Base-by-base conservation (phyloP, 768 basidiomycete genomes). In the Boletus subcaerulescens region DNA sequence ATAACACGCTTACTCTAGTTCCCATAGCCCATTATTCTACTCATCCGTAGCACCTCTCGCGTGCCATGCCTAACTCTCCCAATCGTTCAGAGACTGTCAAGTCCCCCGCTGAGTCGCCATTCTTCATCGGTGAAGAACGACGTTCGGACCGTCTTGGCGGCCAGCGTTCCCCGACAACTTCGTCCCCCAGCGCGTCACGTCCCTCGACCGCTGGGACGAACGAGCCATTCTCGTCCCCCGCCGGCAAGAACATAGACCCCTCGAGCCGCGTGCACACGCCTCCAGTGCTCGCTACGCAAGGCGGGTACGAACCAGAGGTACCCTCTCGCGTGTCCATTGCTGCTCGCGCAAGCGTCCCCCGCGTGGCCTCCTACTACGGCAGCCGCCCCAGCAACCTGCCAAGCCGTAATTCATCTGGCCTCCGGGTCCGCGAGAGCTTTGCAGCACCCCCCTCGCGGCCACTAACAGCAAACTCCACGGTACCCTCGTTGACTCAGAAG, bases 361-460 rank as follows among this genome's bases (percentile, higher is more conserved):
- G 78, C 38, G 61, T 65, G 4, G 64, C 74, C 11, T 75, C 74
- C 1, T 74, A 70, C 50, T 72, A 76, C 22, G 60, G 65, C 38
- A 72, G 70, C 53, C 76, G 78, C 14, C 68, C 71, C 3, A 57
- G 59, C 24, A 67, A 71, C 26, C 65, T 71, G 13, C 50, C 64
- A 6, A 66, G 62, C 33, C 71, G 74, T 3, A 56, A 54, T 35
- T 72, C 73, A 0, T 75, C 77, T 4, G 74, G 76, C 8, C 52
- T 73, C 24, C 74, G 77, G 20, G 53, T 75, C n/a, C 73, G 85
- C 48, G 85, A 86, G 59, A 65, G 79, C 4, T 84, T 87, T 55
- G 76, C 81, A 0, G 79, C 81, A 1, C 86, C 86, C 13, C 80
- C 80, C 1, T 68, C 79, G 24, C 81, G 85, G 11, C 83, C 83